phyloP scores from a whole-genome alignment of 257 asterid species.

The Eucommia ulmoides region DNA sequence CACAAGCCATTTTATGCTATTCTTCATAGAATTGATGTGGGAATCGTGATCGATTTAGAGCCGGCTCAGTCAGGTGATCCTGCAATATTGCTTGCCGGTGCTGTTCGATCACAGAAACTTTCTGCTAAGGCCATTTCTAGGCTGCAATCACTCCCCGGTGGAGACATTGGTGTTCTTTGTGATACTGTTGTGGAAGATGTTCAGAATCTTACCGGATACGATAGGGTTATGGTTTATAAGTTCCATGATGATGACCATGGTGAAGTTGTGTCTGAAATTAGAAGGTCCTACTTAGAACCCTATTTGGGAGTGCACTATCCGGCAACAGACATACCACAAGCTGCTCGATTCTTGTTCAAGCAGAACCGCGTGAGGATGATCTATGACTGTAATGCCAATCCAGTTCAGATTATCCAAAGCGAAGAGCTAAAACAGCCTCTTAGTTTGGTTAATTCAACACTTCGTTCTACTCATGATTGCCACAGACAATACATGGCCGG shows the following conservation, averaged over 20 bases:
- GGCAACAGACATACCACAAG: slow-evolving; percentile 58
- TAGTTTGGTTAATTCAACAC: slow-evolving; percentile 51
- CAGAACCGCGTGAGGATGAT: slow-evolving; percentile 49
- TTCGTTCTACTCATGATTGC: slow-evolving; percentile 45
- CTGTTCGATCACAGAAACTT: slow-evolving; percentile 45
- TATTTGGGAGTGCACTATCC: slow-evolving; percentile 65
- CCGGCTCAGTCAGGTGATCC: slow-evolving; percentile 44
- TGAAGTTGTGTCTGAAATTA: slow-evolving; percentile 51
- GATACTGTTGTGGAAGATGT: slow-evolving; percentile 51
- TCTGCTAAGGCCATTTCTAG: slow-evolving; percentile 42
- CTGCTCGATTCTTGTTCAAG: slow-evolving; percentile 50
- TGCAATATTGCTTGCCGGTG: slow-evolving; percentile 30
- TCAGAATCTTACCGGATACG: slow-evolving; percentile 47
- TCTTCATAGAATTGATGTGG: slow-evolving; percentile 57
- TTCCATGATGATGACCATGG: slow-evolving; percentile 65
- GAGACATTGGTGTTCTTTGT: slow-evolving; percentile 39
- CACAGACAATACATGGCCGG: slow-evolving; percentile 44
- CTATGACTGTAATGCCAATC: slow-evolving; percentile 30
- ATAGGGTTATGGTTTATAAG: slow-evolving; percentile 61
- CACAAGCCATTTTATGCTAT: slow-evolving; percentile 47
- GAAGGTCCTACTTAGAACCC: slow-evolving; percentile 44
- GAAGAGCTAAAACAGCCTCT: slow-evolving; percentile 36
- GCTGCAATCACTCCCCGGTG: slow-evolving; percentile 42
- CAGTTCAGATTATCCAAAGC: slow-evolving; percentile 38
- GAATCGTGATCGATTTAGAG: slow-evolving; percentile 60